A percentile compares a stretch with the other conserved stretches of the same genome.
These are phyloP conservation scores for Magnusiomyces tetraspermus DNA, from an alignment of 1,139 yeast genomes.

Conservation along the genomic window DNA sequence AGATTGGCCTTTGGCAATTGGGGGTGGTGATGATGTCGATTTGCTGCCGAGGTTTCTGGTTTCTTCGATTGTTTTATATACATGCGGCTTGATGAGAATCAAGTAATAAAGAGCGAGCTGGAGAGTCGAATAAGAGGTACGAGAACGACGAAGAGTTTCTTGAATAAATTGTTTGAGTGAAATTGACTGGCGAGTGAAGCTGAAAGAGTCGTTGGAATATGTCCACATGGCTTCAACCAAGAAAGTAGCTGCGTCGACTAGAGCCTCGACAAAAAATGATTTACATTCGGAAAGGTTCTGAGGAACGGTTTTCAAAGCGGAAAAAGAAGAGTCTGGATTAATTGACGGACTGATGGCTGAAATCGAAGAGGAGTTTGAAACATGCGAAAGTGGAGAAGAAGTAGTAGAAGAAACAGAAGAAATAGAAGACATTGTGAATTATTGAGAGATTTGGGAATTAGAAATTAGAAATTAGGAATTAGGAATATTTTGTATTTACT, in stretches of 20 bases:
- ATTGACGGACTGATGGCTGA: background rate
- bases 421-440: too few relatives aligned
- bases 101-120: conserved; percentile 61
- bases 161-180: conserved; percentile 42
- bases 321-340: background rate
- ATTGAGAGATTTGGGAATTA: too few relatives aligned
- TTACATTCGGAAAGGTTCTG: conserved; percentile 8
- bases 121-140: conserved; percentile 54
- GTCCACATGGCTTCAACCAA: conserved; percentile 34
- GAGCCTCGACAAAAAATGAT: conserved; percentile 26
- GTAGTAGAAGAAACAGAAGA: background rate
- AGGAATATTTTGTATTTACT: too few relatives aligned
- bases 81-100: conserved; percentile 37
- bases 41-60: conserved; percentile 3
- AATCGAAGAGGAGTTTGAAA: background rate
- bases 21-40: too few relatives aligned
- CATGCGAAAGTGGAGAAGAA: background rate
- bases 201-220: conserved; percentile 12
- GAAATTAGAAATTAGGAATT: too few relatives aligned
- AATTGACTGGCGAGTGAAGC: conserved; percentile 21
- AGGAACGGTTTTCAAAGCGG: background rate
- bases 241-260: conserved; percentile 31
- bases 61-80: conserved; percentile 8
- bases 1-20: conserved; percentile 12
- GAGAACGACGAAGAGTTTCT: conserved; percentile 60